Percentiles rank a stretch among this genome's conserved stretches.
Conservation (phyloP, 2,329 filamentous ascomycete genomes). For the Neonectria sp. region DNA sequence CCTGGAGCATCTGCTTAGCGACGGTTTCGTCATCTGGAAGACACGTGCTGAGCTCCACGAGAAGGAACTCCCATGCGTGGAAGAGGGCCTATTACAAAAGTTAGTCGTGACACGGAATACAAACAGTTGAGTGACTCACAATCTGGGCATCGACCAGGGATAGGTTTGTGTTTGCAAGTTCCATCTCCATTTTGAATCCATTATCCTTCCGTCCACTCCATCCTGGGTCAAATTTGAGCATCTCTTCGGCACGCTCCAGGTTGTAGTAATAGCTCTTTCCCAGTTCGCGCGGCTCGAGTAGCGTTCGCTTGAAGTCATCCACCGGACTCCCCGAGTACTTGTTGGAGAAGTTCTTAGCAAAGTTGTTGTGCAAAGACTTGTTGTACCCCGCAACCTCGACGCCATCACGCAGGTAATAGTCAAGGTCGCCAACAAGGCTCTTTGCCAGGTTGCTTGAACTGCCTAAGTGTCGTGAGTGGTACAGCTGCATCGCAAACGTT, state of each 20-base stretch:
- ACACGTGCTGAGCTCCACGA: conserved; percentile 84
- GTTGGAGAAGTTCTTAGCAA: conserved; percentile 86
- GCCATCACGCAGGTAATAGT: conserved; percentile 85
- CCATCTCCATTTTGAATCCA: conserved; percentile 87
- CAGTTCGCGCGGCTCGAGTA: conserved; percentile 74
- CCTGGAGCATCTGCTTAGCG: conserved; percentile 79
- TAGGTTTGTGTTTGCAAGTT: conserved; percentile 89
- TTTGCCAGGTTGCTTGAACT: conserved; percentile 76
- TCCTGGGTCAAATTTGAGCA: conserved; percentile 82
- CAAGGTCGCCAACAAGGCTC: conserved; percentile 80
- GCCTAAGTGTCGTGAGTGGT: conserved; percentile 84
- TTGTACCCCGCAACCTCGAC: conserved; percentile 89
- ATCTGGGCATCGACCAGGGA: conserved; percentile 94
- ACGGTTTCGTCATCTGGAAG: conserved; percentile 69
- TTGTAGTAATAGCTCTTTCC: conserved; percentile 90
- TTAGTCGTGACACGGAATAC: conserved; percentile 44
- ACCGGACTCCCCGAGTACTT: conserved; percentile 83
- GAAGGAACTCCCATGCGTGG: conserved; percentile 89
- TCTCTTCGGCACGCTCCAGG: conserved; percentile 78
- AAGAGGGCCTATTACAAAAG: conserved; percentile 76
- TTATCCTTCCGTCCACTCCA: conserved; percentile 80
- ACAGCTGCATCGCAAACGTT: conserved; percentile 91
- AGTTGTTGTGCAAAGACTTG: conserved; percentile 85
- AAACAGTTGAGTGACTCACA: conserved; percentile 63
- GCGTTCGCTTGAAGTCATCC: conserved; percentile 85